Conservation (phyloP, 164 flowering plant genomes). For the Liquidambar formosana region DNA sequence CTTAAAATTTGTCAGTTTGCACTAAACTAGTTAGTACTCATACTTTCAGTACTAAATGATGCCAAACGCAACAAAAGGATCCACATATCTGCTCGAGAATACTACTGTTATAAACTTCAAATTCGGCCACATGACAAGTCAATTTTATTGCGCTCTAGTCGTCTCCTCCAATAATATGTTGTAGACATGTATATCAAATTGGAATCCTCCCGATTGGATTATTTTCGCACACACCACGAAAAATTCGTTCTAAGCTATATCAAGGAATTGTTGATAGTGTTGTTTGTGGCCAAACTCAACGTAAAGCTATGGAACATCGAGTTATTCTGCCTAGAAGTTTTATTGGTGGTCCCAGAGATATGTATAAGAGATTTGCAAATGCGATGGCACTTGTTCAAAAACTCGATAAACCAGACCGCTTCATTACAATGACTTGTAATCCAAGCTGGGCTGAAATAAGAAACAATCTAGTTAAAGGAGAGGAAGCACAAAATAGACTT, state of each 20-base stretch:
- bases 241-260: not conserved
- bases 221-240: not conserved
- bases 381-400: slow-evolving; percentile 21
- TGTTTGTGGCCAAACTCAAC: not conserved
- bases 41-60: too few species aligned
- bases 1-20: too few species aligned
- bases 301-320: not conserved
- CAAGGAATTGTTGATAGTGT: not conserved
- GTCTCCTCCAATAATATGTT: not conserved
- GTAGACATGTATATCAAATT: slow-evolving; percentile 5
- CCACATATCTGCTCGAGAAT: too few species aligned
- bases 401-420: slow-evolving; percentile 17
- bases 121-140: too few species aligned
- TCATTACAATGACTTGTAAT: slow-evolving; percentile 29
- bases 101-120: too few species aligned
- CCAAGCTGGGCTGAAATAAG: slow-evolving; percentile 9
- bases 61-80: too few species aligned
- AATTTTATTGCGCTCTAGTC: too few species aligned
- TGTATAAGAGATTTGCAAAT: slow-evolving; percentile 9
- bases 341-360: slow-evolving; percentile 19
- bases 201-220: not conserved
- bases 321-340: slow-evolving; percentile 9
- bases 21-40: too few species aligned
- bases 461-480: not conserved
- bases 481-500: slow-evolving; percentile 10